Evolutionary conservation across 1,284 basidiomycete species (phyloP).

Genomic region (Thecaphora thlaspeos): DNA sequence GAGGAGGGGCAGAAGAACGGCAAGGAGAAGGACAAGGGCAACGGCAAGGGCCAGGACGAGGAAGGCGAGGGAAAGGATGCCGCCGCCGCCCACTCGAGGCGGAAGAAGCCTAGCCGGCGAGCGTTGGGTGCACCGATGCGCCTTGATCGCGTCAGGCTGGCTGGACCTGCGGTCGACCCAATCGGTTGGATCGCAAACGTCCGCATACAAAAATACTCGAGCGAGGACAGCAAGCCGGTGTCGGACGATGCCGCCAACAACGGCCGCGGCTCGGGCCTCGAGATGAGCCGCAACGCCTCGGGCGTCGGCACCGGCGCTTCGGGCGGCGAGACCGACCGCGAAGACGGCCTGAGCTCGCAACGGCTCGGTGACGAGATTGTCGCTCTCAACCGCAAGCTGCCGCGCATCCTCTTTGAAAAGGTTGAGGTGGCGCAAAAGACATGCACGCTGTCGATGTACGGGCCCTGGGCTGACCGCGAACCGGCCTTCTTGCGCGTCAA

Average conservation of each 20-base stretch:
- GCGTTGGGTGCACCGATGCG: conserved; percentile 30
- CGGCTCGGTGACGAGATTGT: conserved; percentile 42
- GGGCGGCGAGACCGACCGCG: conserved; percentile 15
- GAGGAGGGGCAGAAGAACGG: conserved; percentile 4
- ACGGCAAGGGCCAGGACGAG: background rate
- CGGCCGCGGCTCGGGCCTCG: background rate
- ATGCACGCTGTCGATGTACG: conserved; percentile 47
- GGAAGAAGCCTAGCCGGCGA: background rate
- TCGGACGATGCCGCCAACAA: conserved; percentile 1
- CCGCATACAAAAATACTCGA: conserved; percentile 29
- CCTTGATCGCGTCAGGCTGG: conserved; percentile 20
- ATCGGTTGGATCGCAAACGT: conserved; percentile 46
- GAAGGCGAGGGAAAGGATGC: conserved; percentile 10
- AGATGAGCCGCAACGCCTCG: conserved; percentile 6
- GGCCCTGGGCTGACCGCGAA: conserved; percentile 49
- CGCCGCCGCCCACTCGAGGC: conserved; percentile 6
- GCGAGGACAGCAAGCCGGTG: conserved; percentile 1
- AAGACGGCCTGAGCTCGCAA: conserved; percentile 21
- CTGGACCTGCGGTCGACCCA: conserved; percentile 30
- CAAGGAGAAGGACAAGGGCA: background rate
- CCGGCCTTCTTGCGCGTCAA: conserved; percentile 48
- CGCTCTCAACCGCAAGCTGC: conserved; percentile 40
- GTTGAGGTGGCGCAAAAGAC: conserved; percentile 45
- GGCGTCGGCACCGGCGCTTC: conserved; percentile 16
- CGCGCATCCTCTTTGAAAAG: conserved; percentile 40